A percentile compares a stretch with the other conserved stretches of the same genome.
Evolutionary conservation across 1,139 yeast species (phyloP).

Genomic region (Hemisphaericaspora xylanilytica): DNA sequence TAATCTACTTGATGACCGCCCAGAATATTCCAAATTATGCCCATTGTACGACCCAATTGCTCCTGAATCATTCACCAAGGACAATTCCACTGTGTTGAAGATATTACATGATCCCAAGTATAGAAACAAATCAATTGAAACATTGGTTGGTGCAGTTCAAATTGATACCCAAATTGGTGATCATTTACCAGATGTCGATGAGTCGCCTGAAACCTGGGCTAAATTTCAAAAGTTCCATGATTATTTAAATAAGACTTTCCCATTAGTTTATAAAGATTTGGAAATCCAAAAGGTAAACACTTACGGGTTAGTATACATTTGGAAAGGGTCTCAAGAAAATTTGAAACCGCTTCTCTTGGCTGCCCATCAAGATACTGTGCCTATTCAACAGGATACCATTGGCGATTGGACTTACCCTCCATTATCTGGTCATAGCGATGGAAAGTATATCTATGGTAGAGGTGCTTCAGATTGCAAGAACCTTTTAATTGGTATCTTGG

Average conservation of each 20-base stretch:
- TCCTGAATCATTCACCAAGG: constrained; percentile 29
- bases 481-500: constrained; percentile 37
- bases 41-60: constrained; percentile 30
- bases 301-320: constrained; percentile 59
- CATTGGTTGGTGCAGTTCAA: constrained; percentile 42
- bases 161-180: constrained; percentile 47
- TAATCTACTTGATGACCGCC: no score
- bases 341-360: constrained; percentile 66
- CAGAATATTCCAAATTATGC: constrained; percentile 21
- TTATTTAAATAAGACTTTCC: constrained; percentile 57
- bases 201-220: constrained; percentile 37
- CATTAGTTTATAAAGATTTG: constrained; percentile 49
- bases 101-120: constrained; percentile 34
- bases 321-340: constrained; percentile 54
- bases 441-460: constrained; percentile 40
- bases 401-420: constrained; percentile 70
- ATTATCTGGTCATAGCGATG: constrained; percentile 66
- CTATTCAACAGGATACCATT: constrained; percentile 60
- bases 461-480: constrained; percentile 46
- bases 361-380: constrained; percentile 86
- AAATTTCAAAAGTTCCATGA: constrained; percentile 54
- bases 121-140: constrained; percentile 33
- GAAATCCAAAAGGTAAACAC: constrained; percentile 54
- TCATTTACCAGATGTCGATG: constrained; percentile 39
- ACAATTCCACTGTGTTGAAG: constrained; percentile 34